Conservation (phyloP, 352 stramenopile species). For the Phytophthora citricola region DNA sequence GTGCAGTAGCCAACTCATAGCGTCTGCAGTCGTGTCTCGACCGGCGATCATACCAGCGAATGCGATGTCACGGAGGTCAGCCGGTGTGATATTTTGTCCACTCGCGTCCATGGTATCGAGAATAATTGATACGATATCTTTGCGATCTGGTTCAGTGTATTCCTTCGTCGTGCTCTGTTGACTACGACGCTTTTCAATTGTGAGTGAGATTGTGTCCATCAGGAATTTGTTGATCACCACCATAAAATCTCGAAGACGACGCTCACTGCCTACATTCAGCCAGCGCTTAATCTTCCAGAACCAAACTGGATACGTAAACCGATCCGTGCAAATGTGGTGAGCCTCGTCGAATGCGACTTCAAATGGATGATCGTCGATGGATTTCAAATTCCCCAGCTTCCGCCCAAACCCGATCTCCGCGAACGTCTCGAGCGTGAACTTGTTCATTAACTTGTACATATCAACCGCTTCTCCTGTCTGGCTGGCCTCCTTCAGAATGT, state of each 20-base stretch:
- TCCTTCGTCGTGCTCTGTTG: not conserved
- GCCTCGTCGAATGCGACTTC: not conserved
- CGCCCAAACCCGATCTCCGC: not conserved
- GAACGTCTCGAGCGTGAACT: not conserved
- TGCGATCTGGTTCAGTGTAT: not conserved
- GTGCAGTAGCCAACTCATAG: not conserved
- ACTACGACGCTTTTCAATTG: not conserved
- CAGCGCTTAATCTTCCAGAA: not conserved
- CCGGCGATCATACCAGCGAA: not conserved
- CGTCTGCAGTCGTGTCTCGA: not conserved
- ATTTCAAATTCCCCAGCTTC: not conserved
- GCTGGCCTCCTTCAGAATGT: not conserved
- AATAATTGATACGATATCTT: not conserved
- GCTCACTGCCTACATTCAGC: not conserved
- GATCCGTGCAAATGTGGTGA: not conserved
- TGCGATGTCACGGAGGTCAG: not conserved
- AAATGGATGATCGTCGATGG: not conserved
- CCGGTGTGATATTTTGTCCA: not conserved
- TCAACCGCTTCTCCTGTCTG: not conserved
- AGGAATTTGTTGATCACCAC: not conserved
- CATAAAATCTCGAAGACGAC: not conserved
- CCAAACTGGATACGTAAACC: not conserved
- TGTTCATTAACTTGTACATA: constrained; percentile 1
- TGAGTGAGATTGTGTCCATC: not conserved
- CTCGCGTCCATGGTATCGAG: not conserved